Evolutionary conservation across 148 eudicot species (phyloP).

Genomic region (Rhododendron kiyosumense): DNA sequence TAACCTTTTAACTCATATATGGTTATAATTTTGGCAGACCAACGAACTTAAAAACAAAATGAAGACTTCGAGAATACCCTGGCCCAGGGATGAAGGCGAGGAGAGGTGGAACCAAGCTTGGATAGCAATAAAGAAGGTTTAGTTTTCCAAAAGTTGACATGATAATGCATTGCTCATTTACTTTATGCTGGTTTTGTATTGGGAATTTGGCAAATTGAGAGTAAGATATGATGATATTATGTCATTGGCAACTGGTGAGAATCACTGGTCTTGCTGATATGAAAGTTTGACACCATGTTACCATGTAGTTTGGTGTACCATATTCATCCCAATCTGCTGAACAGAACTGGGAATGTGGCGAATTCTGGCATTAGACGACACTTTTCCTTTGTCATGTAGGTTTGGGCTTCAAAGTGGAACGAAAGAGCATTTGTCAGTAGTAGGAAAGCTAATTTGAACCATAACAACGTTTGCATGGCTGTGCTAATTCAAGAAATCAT

Average conservation of each 20-base stretch:
- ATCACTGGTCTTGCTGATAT: not conserved
- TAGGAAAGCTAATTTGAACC: constrained; percentile 5
- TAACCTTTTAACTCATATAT: not conserved
- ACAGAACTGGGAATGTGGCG: not conserved
- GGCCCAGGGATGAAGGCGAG: constrained; percentile 9
- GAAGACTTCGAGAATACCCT: constrained; percentile 8
- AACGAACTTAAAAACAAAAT: constrained; percentile 6
- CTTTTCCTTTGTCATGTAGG: not conserved
- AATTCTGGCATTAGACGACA: not conserved
- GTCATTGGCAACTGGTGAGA: not conserved
- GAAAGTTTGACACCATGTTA: not conserved
- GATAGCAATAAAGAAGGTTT: constrained; percentile 2
- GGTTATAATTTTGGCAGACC: not conserved
- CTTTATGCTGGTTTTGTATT: not conserved
- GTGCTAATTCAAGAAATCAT: constrained; percentile 8
- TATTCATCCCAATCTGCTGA: not conserved
- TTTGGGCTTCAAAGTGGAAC: constrained; percentile 10
- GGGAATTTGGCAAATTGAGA: not conserved
- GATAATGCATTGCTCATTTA: not conserved
- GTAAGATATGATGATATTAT: not conserved
- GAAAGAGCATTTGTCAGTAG: constrained; percentile 5
- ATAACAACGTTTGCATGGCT: constrained; percentile 5
- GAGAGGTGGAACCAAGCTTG: constrained; percentile 11
- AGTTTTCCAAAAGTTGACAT: not conserved
- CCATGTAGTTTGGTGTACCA: not conserved